phyloP scores from a whole-genome alignment of 2,329 filamentous ascomycete genomes.

The Arthrobotrys sinensis region DNA sequence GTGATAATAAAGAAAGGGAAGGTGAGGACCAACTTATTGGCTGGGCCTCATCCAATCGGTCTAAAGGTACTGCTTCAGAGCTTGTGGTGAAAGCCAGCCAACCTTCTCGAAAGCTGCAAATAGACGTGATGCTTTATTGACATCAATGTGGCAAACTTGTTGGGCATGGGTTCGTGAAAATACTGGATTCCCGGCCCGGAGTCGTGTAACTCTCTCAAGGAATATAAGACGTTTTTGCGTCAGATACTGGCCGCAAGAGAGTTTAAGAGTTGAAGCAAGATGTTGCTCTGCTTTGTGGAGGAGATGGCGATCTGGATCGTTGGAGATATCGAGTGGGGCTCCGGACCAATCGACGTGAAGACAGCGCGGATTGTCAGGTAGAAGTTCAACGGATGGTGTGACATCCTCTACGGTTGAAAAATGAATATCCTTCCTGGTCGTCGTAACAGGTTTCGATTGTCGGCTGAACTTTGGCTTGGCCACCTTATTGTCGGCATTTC shows the following conservation, averaged over 20 bases:
- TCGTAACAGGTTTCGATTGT: slow-evolving; percentile 69
- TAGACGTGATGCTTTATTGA: slow-evolving; percentile 95
- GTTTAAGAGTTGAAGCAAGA: slow-evolving; percentile 82
- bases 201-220: slow-evolving; percentile 78
- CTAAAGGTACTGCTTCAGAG: slow-evolving; percentile 67
- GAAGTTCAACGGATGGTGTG: slow-evolving; percentile 78
- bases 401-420: slow-evolving; percentile 80
- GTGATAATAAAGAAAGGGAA: neutral
- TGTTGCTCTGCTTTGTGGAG: slow-evolving; percentile 84
- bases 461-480: slow-evolving; percentile 52
- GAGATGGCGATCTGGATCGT: slow-evolving; percentile 78
- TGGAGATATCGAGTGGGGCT: slow-evolving; percentile 80
- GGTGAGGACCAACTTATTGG: neutral
- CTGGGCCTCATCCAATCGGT: neutral
- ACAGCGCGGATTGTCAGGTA: slow-evolving; percentile 77
- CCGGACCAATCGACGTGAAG: slow-evolving; percentile 92
- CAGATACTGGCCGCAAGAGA: slow-evolving; percentile 89
- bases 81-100: slow-evolving; percentile 79
- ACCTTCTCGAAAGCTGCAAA: slow-evolving; percentile 91
- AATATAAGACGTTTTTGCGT: slow-evolving; percentile 96
- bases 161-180: slow-evolving; percentile 97
- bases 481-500: slow-evolving; percentile 44
- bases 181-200: slow-evolving; percentile 78
- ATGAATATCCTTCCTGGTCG: slow-evolving; percentile 85
- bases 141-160: slow-evolving; percentile 97